These are phyloP conservation scores for Russula dissimulans DNA, from an alignment of 768 basidiomycete genomes.

Conservation along the genomic window DNA sequence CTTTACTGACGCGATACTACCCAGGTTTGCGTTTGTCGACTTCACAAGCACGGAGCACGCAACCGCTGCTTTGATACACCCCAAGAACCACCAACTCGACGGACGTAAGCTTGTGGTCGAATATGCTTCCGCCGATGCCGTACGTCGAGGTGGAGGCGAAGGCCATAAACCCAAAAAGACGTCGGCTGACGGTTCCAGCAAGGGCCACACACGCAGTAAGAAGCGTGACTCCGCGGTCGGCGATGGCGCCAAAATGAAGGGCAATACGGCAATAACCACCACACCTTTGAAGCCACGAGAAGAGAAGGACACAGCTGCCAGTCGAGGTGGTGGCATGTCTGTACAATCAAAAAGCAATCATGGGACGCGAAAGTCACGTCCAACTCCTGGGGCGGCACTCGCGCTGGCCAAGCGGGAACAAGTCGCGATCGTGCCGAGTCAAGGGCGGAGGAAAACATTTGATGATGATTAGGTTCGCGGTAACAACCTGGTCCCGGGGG, in stretches of 20 bases:
- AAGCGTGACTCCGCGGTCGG: background rate
- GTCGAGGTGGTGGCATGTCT: background rate
- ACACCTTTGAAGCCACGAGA: background rate
- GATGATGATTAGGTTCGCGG: constrained; percentile 26
- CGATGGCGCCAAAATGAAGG: background rate
- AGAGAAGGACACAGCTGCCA: background rate
- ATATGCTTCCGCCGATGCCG: constrained; percentile 83
- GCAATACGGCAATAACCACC: background rate
- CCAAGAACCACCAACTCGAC: constrained; percentile 74
- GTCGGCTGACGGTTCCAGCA: background rate
- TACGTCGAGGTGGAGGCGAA: constrained; percentile 62
- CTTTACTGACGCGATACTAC: background rate
- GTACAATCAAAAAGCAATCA: background rate
- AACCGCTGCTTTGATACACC: constrained; percentile 72
- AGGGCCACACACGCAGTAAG: background rate
- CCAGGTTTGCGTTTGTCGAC: constrained; percentile 90
- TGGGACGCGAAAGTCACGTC: constrained; percentile 27
- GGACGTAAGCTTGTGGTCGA: constrained; percentile 82
- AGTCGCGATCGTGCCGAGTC: constrained; percentile 59
- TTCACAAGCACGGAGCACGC: constrained; percentile 74
- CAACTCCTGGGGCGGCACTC: constrained; percentile 72
- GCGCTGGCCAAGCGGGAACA: constrained; percentile 70
- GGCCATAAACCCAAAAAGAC: background rate
- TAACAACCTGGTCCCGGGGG: background rate
- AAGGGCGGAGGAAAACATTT: constrained; percentile 68